These are phyloP conservation scores for Crucihimalaya himalaica DNA, from an alignment of 345 rosid genomes.

Conservation along the genomic window DNA sequence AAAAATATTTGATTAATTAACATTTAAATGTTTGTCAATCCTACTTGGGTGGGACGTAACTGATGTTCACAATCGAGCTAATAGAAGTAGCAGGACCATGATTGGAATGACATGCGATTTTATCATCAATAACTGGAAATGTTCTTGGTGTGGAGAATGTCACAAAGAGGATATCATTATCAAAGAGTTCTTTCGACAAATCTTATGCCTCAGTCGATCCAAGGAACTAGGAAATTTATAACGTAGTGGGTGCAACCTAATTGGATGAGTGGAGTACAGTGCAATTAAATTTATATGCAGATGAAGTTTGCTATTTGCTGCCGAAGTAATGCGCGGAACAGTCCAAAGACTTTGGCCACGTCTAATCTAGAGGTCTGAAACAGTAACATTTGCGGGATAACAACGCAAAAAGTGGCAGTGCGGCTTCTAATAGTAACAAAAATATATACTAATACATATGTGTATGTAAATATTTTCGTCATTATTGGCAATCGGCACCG, in stretches of 20 bases:
- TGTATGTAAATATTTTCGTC: too few species aligned
- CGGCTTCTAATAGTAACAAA: too few species aligned
- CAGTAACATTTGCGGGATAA: too few species aligned
- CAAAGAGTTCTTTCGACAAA: not conserved
- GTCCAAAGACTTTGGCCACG: not conserved
- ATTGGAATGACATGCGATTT: not conserved
- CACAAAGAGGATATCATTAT: not conserved
- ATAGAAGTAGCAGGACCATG: not conserved
- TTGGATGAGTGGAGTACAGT: not conserved
- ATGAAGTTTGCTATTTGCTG: not conserved
- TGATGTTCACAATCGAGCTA: not conserved
- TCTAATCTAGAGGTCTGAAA: too few species aligned
- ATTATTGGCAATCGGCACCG: too few species aligned
- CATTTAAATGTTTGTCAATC: too few species aligned
- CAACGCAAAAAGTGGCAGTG: too few species aligned
- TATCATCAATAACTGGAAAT: not conserved
- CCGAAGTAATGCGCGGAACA: not conserved
- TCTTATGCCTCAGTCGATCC: not conserved
- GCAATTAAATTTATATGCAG: too few species aligned
- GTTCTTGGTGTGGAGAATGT: not conserved
- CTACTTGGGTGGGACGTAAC: not conserved
- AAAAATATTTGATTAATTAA: too few species aligned
- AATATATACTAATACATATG: too few species aligned
- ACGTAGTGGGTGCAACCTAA: not conserved
- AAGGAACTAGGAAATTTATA: not conserved